Evolutionary conservation across 2,329 filamentous ascomycete genomes (phyloP).

Genomic region (Talaromyces piceae): DNA sequence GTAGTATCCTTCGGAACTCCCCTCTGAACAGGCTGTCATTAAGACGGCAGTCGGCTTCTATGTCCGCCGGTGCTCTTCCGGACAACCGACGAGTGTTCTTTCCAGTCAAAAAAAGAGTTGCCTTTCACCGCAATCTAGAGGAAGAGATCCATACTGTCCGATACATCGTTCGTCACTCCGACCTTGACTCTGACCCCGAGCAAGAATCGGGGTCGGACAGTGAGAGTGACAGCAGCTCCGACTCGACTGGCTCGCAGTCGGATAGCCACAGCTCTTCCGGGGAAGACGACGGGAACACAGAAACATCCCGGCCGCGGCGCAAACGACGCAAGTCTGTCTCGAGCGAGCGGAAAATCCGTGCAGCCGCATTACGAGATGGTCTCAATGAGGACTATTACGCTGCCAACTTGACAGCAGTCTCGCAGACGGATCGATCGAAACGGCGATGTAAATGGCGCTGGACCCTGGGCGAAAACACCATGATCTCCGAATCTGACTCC

Average conservation of each 20-base stretch:
- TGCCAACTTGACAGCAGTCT: constrained; percentile 5
- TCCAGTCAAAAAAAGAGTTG: constrained; percentile 51
- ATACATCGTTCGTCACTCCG: constrained; percentile 50
- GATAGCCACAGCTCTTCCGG: constrained; percentile 19
- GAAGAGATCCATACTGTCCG: constrained; percentile 52
- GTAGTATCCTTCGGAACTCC: constrained; percentile 43
- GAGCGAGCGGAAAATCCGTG: constrained; percentile 31
- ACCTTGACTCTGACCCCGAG: constrained; percentile 34
- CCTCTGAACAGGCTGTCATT: constrained; percentile 25
- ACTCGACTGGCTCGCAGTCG: constrained; percentile 20
- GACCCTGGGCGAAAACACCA: constrained; percentile 3
- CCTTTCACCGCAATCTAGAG: constrained; percentile 48
- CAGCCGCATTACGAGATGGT: constrained; percentile 32
- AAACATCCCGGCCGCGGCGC: constrained; percentile 22
- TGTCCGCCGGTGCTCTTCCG: constrained; percentile 17
- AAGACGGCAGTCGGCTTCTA: constrained; percentile 28
- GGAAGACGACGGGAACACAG: constrained; percentile 23
- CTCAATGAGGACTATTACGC: constrained; percentile 35
- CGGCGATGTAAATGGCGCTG: constrained; percentile 11
- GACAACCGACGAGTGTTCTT: constrained; percentile 28
- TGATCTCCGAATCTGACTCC: not conserved
- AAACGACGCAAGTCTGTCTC: constrained; percentile 29
- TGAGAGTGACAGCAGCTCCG: constrained; percentile 18
- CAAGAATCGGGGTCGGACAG: constrained; percentile 13
- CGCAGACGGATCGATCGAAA: constrained; percentile 1